Base-by-base conservation (phyloP, 2,329 filamentous ascomycete genomes). In the Colletotrichum tamarilloi region DNA sequence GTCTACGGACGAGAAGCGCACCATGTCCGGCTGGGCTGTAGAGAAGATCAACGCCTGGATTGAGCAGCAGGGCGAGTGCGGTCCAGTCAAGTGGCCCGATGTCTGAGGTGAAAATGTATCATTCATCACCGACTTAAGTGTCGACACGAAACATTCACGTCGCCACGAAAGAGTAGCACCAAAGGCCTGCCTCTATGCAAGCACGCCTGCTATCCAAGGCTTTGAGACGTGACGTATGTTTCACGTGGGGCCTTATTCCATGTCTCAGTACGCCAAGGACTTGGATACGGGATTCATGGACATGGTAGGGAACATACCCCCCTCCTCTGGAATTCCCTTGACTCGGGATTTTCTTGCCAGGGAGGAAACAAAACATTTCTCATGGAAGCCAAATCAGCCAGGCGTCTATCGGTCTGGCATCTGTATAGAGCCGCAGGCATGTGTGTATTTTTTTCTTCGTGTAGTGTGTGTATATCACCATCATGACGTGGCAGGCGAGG, bases 21-120 rank as follows among this genome's bases (percentile, higher is more conserved):
- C 75, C 65, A 79, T 77, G 53, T 86, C 84, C 63, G 85, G 85
- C 14, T 87, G 85, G 86, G 77, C 82, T 53, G 74, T 84, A 19
- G 76, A 81, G 11, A 84, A 80, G 75, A 86, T 87, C 69, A 75
- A 81, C 26, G 69, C 75, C 16, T 87, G 84, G 83, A 78, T 84
- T n/a, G 75, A 80, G 57, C 68, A 79, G 56, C 79, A 85, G 72
- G 80, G 79, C 3, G 73, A 81, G 12, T 86, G 85, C 74, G 76
- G 77, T 11, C 73, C 77, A 56, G 75, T 81, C 16, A 75, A 77
- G 46, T 84, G 81, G 81, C 82, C 82, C 19, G 62, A 76, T 26
- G 69, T 76, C 38, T 74, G 62, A 74, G 53, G 38, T 24, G 4
- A 49, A 26, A 6, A 8, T 2, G 30, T 11, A 7, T 28, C 57